Percentiles rank a stretch among this genome's conserved stretches.
Conservation (phyloP, 2,329 filamentous ascomycete genomes). For the Diatrype stigma region DNA sequence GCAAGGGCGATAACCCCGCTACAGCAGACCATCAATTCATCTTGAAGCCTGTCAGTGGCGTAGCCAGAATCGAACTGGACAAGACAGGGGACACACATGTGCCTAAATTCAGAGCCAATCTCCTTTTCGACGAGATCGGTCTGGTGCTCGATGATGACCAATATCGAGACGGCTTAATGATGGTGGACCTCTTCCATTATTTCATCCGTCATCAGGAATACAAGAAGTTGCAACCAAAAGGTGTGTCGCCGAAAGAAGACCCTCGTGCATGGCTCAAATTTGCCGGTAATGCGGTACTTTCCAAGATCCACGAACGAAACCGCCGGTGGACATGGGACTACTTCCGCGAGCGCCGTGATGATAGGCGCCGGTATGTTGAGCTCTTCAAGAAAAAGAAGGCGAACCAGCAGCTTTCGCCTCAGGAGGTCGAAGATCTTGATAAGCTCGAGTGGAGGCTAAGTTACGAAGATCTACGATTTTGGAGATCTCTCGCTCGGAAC, state of each 20-base stretch:
- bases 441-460: constrained; percentile 79
- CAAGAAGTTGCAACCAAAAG: constrained; percentile 85
- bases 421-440: constrained; percentile 70
- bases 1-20: constrained; percentile 58
- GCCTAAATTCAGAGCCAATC: constrained; percentile 83
- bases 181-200: constrained; percentile 97
- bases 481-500: constrained; percentile 89
- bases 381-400: constrained; percentile 93
- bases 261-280: constrained; percentile 90
- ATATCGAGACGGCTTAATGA: constrained; percentile 95
- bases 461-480: constrained; percentile 96
- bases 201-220: constrained; percentile 98
- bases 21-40: constrained; percentile 78
- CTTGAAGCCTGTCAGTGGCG: constrained; percentile 89
- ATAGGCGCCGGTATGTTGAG: constrained; percentile 83
- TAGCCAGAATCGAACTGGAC: constrained; percentile 90
- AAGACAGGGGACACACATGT: constrained; percentile 78
- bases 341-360: constrained; percentile 87
- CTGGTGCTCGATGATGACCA: constrained; percentile 97
- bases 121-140: constrained; percentile 95
- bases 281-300: constrained; percentile 81
- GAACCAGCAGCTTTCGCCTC: constrained; percentile 63
- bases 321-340: constrained; percentile 94
- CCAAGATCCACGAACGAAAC: constrained; percentile 94
- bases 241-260: constrained; percentile 76